A percentile compares a stretch with the other conserved stretches of the same genome.
These are phyloP conservation scores for Talaromyces piceae DNA, from an alignment of 2,329 filamentous ascomycete species.

Conservation along the genomic window DNA sequence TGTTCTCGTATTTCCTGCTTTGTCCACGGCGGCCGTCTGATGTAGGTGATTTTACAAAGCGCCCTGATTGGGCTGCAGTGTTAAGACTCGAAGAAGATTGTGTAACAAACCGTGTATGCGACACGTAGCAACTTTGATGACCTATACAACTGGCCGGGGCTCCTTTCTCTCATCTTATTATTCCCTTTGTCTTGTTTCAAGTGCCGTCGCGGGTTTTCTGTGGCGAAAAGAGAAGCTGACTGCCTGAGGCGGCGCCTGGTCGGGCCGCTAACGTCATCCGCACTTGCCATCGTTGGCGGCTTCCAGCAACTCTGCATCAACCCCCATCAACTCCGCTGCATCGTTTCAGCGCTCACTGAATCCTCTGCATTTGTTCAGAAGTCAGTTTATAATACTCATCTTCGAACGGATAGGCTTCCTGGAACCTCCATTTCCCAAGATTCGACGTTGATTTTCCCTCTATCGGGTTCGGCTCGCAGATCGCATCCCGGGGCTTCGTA, in stretches of 20 bases:
- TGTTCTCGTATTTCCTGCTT: neutral
- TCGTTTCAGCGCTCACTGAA: neutral
- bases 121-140: no score
- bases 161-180: no score
- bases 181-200: neutral
- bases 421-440: no score
- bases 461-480: neutral
- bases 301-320: no score
- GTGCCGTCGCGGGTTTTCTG: neutral
- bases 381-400: no score
- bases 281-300: constrained; percentile 5
- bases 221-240: constrained; percentile 4
- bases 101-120: no score
- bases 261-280: constrained; percentile 15
- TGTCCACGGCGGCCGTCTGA: no score
- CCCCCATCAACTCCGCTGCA: no score
- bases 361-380: neutral
- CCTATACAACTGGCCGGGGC: no score
- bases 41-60: neutral
- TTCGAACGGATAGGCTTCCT: no score
- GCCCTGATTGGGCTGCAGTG: no score
- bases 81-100: neutral
- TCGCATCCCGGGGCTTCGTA: neutral
- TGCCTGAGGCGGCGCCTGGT: neutral
- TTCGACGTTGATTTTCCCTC: no score